Percentiles rank a stretch among this genome's conserved stretches.
Evolutionary conservation across 768 basidiomycete species (phyloP).

Genomic region (Infundibulicybe gibba): DNA sequence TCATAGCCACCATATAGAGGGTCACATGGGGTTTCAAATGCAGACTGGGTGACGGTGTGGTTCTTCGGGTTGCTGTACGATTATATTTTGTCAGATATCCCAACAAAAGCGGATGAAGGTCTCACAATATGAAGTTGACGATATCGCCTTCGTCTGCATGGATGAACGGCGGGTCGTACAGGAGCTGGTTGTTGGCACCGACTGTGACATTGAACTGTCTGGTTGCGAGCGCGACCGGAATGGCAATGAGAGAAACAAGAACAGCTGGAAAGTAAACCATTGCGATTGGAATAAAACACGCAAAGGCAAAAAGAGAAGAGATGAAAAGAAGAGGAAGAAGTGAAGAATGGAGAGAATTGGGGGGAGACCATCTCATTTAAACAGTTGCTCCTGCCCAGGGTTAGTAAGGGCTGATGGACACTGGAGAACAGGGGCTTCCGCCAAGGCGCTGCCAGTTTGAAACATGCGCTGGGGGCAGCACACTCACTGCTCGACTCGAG

Average conservation of each 20-base stretch:
- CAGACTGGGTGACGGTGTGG: slow-evolving; percentile 42
- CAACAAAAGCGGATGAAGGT: slow-evolving; percentile 16
- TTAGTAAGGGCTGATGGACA: no score
- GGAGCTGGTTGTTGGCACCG: slow-evolving; percentile 25
- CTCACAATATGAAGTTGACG: slow-evolving; percentile 47
- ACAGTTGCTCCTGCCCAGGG: no score
- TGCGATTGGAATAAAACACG: neutral
- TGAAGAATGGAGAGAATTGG: neutral
- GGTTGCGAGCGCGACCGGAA: slow-evolving; percentile 23
- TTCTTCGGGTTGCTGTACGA: slow-evolving; percentile 39
- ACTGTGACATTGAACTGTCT: slow-evolving; percentile 27
- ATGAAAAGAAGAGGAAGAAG: neutral
- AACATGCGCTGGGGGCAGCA: no score
- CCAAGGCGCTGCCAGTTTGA: no score
- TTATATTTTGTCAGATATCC: neutral
- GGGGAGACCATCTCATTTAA: no score
- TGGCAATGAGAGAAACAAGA: slow-evolving; percentile 15
- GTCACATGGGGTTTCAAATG: slow-evolving; percentile 33
- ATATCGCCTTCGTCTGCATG: slow-evolving; percentile 41
- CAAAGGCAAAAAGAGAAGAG: neutral
- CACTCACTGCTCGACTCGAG: no score
- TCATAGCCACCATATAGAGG: slow-evolving; percentile 21
- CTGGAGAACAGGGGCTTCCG: no score
- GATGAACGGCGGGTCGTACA: slow-evolving; percentile 29
- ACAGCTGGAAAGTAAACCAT: slow-evolving; percentile 2